Conservation (phyloP, 2,329 filamentous ascomycete genomes). For the Apiospora rasikravindrae region DNA sequence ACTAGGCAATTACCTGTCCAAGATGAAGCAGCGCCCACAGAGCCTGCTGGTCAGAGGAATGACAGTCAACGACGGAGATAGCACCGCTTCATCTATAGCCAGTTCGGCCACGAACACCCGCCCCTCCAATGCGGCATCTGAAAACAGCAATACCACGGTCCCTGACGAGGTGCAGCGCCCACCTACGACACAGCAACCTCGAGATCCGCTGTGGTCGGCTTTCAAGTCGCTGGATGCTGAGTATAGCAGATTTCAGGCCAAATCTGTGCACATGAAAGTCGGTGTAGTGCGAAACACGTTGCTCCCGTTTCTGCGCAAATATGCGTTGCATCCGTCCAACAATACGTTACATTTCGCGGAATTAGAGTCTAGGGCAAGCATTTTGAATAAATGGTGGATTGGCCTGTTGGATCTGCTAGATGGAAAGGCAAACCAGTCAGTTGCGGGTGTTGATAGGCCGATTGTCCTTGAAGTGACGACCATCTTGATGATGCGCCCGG, state of each 20-base stretch:
- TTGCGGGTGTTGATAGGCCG: constrained; percentile 84
- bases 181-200: constrained; percentile 34
- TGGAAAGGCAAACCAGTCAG: constrained; percentile 65
- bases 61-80: constrained; percentile 39
- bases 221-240: constrained; percentile 61
- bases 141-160: constrained; percentile 38
- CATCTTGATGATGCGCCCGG: constrained; percentile 84
- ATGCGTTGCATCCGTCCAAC: constrained; percentile 71
- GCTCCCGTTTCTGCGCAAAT: constrained; percentile 77
- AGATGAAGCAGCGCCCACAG: constrained; percentile 54
- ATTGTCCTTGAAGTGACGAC: constrained; percentile 79
- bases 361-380: constrained; percentile 77
- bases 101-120: constrained; percentile 47
- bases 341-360: constrained; percentile 74
- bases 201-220: constrained; percentile 60
- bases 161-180: constrained; percentile 32
- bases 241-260: constrained; percentile 66
- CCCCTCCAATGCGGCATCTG: constrained; percentile 37
- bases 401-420: constrained; percentile 82
- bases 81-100: constrained; percentile 53
- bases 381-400: constrained; percentile 91
- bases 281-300: constrained; percentile 74
- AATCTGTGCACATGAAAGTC: constrained; percentile 75
- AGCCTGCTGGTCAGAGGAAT: constrained; percentile 47
- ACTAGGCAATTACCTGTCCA: constrained; percentile 51